Evolutionary conservation across 768 basidiomycete species (phyloP).

Genomic region (Lactifluus volemus): DNA sequence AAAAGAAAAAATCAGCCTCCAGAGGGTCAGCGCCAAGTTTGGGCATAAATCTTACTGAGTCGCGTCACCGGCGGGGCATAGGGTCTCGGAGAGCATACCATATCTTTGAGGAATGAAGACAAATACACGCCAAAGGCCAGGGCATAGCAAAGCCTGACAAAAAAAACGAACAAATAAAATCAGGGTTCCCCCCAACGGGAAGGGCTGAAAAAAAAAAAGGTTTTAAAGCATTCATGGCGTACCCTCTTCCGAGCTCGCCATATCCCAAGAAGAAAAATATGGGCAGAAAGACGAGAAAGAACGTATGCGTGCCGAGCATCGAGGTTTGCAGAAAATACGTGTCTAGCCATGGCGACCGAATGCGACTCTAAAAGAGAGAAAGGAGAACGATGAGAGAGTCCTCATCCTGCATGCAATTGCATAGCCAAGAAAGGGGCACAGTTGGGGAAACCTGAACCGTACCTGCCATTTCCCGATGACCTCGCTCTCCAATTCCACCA

Average conservation of each 20-base stretch:
- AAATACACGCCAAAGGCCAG: slow-evolving; percentile 76
- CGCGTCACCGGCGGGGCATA: slow-evolving; percentile 88
- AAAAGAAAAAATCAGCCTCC: background rate
- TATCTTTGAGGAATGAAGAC: slow-evolving; percentile 84
- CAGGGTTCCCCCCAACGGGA: background rate
- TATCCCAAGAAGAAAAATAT: slow-evolving; percentile 85
- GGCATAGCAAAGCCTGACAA: slow-evolving; percentile 52
- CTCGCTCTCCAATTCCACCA: slow-evolving; percentile 50
- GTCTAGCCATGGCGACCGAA: slow-evolving; percentile 64
- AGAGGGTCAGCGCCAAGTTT: background rate
- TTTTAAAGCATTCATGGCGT: slow-evolving; percentile 20
- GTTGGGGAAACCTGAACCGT: background rate
- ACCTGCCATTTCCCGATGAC: slow-evolving; percentile 65
- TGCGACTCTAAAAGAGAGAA: slow-evolving; percentile 29
- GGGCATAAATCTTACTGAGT: slow-evolving; percentile 47
- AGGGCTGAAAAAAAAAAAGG: background rate
- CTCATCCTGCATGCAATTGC: background rate
- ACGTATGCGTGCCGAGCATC: slow-evolving; percentile 76
- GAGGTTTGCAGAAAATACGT: slow-evolving; percentile 79
- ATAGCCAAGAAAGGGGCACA: background rate
- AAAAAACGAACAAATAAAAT: slow-evolving; percentile 1
- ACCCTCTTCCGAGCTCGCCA: slow-evolving; percentile 65
- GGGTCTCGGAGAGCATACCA: slow-evolving; percentile 84
- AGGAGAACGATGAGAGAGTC: background rate
- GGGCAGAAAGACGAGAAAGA: slow-evolving; percentile 88